Base-by-base conservation (phyloP, 2,329 filamentous ascomycete species). In the Grosmannia huntii region DNA sequence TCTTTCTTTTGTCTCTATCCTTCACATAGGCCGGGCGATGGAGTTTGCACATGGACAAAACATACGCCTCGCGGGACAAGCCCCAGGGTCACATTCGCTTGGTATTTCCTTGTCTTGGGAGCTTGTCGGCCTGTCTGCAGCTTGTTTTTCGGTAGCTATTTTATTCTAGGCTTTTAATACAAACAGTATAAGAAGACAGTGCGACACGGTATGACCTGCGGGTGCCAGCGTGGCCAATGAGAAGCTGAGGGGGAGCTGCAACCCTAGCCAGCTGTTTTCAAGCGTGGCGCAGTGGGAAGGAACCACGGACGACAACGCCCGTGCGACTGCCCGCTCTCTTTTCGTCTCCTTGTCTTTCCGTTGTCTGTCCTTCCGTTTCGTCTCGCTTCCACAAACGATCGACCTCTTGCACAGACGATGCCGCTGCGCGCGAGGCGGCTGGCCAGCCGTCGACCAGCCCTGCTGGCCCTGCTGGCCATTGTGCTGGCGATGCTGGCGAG, bases 401-500 rank as follows among this genome's bases (percentile, higher is more conserved):
- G 4, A 10, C 27, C 12, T 14, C 27, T 53, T n/a, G n/a, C 51
- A 28, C 10, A 5, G 21, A 53, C 53, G 44, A 55, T 50, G 59
- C 52, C 12, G 41, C n/a, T 48, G 51, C 28, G 5, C 3, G 31
- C 33, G 36, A 28, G 21, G n/a, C 21, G 21, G 28, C 41, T 19
- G 41, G 28, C 48, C 16, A 53, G 9, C n/a, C 49, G 16, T 4
- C 55, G 19, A 10, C 36, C 19, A 12, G 49, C 41, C 16, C 4
- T 60, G 44, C 27, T 57, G 41, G 56, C 55, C 10, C 55, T 49
- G 14, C 25, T 59, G 36, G 23, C 59, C 19, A 46, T 58, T 1
- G 50, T 62, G 50, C 36, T 64, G 54, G 60, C 75, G 50, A 62
- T 76, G 57, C 70, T 81, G 61, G 69, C 72, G 36, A 65, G 65